Percentiles rank a stretch among this genome's conserved stretches.
Conservation (phyloP, 768 basidiomycete species). For the Hygrophoropsis aurantiaca region DNA sequence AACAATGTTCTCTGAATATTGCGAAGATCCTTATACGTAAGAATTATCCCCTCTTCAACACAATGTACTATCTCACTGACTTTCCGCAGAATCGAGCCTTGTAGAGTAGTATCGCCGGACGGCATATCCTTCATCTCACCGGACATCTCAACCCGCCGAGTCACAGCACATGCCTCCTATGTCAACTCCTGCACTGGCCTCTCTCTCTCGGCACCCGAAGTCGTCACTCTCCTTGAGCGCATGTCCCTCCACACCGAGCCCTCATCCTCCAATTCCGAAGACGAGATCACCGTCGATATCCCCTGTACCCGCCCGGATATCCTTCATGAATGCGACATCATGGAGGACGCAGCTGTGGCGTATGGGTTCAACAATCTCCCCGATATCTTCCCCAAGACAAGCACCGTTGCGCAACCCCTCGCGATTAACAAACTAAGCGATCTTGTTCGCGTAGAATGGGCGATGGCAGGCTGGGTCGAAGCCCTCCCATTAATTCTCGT, state of each 20-base stretch:
- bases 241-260: constrained; percentile 74
- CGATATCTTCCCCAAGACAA: constrained; percentile 87
- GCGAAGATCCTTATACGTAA: constrained; percentile 87
- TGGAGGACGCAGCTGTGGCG: constrained; percentile 97
- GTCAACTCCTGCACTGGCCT: constrained; percentile 96
- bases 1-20: constrained; percentile 99
- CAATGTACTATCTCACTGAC: background rate
- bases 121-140: constrained; percentile 78
- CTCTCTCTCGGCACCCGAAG: constrained; percentile 60
- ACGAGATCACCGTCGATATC: constrained; percentile 73
- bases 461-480: constrained; percentile 94
- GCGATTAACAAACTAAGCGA: constrained; percentile 89
- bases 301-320: constrained; percentile 98
- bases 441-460: constrained; percentile 87
- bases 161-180: constrained; percentile 81
- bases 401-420: constrained; percentile 91
- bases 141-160: constrained; percentile 69
- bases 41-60: constrained; percentile 25
- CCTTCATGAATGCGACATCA: constrained; percentile 95
- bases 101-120: constrained; percentile 78
- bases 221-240: constrained; percentile 70
- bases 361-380: constrained; percentile 98
- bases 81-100: constrained; percentile 81
- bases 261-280: constrained; percentile 51
- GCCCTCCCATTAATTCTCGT: constrained; percentile 93